Base-by-base conservation (phyloP, 805 yeast genomes). In the Myxozyma nipponensis region DNA sequence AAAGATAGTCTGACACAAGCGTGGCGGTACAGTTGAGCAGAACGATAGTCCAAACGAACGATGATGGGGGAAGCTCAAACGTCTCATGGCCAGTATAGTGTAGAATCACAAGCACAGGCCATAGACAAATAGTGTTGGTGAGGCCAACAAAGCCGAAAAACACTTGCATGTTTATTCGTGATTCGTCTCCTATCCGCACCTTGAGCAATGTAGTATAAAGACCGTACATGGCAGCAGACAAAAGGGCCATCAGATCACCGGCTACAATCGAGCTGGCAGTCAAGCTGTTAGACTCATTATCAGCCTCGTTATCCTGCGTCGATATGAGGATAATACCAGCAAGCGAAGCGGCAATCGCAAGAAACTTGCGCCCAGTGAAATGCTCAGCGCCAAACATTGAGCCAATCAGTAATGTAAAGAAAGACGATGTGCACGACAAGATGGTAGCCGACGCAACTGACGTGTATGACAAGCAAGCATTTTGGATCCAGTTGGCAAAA, bases 101-200 rank as follows among this genome's bases (percentile, higher is more conserved):
- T 50, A 91, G 74, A 1, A 86, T 49, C 0, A 88, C 46, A 6
- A 93, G 64, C 3, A 88, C 68, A 2, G 98, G 97, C 96, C 97
- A 89, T 39, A 90, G 66, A 9, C 82, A 67, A 0, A 87, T 60
- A 7, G 84, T 63, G 57, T 89, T 86, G 71, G 84, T 85, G 3
- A 91, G 70, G 1, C 98, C 98, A 22, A 93, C 98, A 68, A 86
- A 90, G 0, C 98, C 98, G 65, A 93, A 90, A 63, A 93, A 93
- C 32, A 90, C 73, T 65, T 83, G 85, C 73, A 95, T 87, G 65
- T 93, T 84, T 39, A 93, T 74, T 45, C 84, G 72, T 15, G 84
- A 74, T 64, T 91, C 97, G 50, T 80, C 81, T 42, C 77, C 76
- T 19, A 90, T 86, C 61, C 77, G 79, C 59, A 77, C 72, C 64